phyloP scores from a whole-genome alignment of 1,284 basidiomycete species.

The Sanghuangporus weigelae region DNA sequence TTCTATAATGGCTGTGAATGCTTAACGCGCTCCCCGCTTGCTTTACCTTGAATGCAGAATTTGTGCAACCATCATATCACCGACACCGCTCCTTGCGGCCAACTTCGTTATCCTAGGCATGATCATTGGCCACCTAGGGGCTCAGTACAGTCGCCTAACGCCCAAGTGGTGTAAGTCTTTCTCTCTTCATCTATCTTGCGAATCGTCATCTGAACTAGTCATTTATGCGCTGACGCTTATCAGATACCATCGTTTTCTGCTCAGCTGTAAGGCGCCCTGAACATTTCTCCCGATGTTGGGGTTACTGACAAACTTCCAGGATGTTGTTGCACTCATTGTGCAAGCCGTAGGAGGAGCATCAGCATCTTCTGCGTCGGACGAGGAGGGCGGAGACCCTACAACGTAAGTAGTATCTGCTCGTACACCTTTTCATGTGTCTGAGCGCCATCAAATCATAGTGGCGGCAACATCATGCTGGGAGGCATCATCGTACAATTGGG shows the following conservation, averaged over 20 bases:
- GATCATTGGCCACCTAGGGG: slow-evolving; percentile 37
- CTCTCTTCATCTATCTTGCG: background rate
- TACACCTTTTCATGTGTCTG: background rate
- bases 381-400: slow-evolving; percentile 14
- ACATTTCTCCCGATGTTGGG: slow-evolving; percentile 20
- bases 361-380: slow-evolving; percentile 26
- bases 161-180: slow-evolving; percentile 26
- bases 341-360: slow-evolving; percentile 40
- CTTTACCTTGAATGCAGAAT: slow-evolving; percentile 28
- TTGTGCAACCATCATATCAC: slow-evolving; percentile 37
- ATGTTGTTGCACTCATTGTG: slow-evolving; percentile 37
- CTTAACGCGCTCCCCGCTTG: background rate
- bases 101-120: slow-evolving; percentile 46
- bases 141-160: slow-evolving; percentile 35
- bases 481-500: slow-evolving; percentile 41
- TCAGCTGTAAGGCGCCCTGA: slow-evolving; percentile 14
- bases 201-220: background rate
- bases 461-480: slow-evolving; percentile 45
- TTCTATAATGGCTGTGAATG: background rate
- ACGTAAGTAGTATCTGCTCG: slow-evolving; percentile 4
- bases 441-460: slow-evolving; percentile 23
- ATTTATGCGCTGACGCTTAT: background rate
- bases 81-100: slow-evolving; percentile 44
- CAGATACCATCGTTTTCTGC: slow-evolving; percentile 36
- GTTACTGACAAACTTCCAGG: slow-evolving; percentile 20